Evolutionary conservation across 495 filamentous ascomycete genomes (phyloP).

Genomic region (Talaromyces nanjingensis): DNA sequence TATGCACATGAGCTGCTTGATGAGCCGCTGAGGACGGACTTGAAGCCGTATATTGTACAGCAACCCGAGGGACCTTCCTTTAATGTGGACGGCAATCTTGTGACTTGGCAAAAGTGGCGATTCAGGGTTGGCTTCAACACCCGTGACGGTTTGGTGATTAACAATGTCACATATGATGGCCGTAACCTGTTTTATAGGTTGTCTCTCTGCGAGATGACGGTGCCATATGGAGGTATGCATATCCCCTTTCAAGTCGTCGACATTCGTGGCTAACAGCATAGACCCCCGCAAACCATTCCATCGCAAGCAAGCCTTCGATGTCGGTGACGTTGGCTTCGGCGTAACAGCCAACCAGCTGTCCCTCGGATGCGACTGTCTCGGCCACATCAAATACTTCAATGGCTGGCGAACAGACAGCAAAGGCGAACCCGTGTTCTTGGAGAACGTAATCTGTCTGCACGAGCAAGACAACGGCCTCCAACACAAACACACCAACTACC

Average conservation of each 20-base stretch:
- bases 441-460: conserved; percentile 57
- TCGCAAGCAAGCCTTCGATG: conserved; percentile 62
- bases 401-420: conserved; percentile 44
- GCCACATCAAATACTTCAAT: conserved; percentile 57
- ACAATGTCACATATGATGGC: conserved; percentile 61
- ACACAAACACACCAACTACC: conserved; percentile 67
- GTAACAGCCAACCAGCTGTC: conserved; percentile 61
- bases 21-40: conserved; percentile 42
- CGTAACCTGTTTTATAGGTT: conserved; percentile 63
- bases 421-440: conserved; percentile 43
- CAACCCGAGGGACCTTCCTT: conserved; percentile 79
- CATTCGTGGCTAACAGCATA: neutral
- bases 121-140: conserved; percentile 58
- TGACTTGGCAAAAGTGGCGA: conserved; percentile 61
- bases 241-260: neutral
- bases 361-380: conserved; percentile 61
- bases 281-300: conserved; percentile 60
- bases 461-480: conserved; percentile 61
- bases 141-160: conserved; percentile 54
- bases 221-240: conserved; percentile 39
- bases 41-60: conserved; percentile 68
- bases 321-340: conserved; percentile 61
- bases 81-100: conserved; percentile 29
- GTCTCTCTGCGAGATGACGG: conserved; percentile 69
- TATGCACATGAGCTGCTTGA: conserved; percentile 42